Percentiles rank a stretch among this genome's conserved stretches.
Evolutionary conservation across 2,329 filamentous ascomycete genomes (phyloP).

Genomic region (Cladosporium sp.): DNA sequence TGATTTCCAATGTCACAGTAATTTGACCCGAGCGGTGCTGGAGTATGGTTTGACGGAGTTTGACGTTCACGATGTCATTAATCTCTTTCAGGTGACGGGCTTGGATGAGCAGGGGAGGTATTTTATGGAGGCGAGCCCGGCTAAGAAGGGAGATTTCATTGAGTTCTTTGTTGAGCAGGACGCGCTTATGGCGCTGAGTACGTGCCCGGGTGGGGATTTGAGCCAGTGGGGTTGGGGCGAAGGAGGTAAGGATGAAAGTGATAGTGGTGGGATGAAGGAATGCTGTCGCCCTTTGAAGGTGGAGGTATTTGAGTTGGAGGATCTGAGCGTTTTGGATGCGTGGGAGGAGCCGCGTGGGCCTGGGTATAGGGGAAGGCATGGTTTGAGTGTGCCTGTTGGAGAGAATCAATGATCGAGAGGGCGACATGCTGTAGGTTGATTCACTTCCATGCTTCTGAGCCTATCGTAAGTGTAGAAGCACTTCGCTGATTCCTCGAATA

Average conservation of each 20-base stretch:
- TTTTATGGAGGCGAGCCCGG: conserved; percentile 65
- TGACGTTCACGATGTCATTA: conserved; percentile 80
- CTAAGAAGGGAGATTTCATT: conserved; percentile 54
- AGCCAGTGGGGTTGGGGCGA: conserved; percentile 76
- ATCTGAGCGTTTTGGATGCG: conserved; percentile 46
- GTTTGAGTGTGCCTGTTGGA: conserved; percentile 50
- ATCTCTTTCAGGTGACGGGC: conserved; percentile 80
- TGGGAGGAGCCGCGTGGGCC: conserved; percentile 61
- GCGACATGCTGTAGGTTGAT: too few relatives aligned
- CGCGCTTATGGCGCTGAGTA: conserved; percentile 59
- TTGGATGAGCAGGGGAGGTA: conserved; percentile 67
- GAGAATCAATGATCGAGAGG: conserved; percentile 23
- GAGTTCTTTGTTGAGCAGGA: conserved; percentile 80
- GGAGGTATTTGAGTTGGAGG: conserved; percentile 60
- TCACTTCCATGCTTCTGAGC: too few relatives aligned
- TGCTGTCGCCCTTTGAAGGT: conserved; percentile 71
- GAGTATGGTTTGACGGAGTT: conserved; percentile 64
- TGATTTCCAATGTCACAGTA: conserved; percentile 81
- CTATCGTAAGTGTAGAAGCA: too few relatives aligned
- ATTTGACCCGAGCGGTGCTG: conserved; percentile 67
- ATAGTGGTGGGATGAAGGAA: conserved; percentile 62
- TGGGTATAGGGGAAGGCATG: conserved; percentile 62
- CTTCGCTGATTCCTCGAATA: too few relatives aligned
- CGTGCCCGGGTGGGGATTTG: conserved; percentile 76
- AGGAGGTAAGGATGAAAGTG: conserved; percentile 39